Evolutionary conservation across 2,329 filamentous ascomycete genomes (phyloP), one percentile per base, ranked within the genome.

Genomic region (Microsporum canis): DNA sequence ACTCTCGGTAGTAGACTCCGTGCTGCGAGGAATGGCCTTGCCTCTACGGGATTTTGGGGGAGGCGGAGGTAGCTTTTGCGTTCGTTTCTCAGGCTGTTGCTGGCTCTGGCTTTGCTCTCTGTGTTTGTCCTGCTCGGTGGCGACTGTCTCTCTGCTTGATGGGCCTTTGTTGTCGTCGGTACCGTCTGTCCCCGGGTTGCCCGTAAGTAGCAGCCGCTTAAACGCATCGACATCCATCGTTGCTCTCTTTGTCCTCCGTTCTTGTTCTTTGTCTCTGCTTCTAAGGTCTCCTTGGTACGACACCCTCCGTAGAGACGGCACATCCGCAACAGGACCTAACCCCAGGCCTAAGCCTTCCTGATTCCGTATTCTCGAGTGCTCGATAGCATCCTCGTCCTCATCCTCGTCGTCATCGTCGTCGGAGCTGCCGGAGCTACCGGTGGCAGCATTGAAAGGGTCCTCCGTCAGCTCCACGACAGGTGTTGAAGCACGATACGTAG

Each of bases 1-100:
- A 23, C 17, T 23, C 69, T 17, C 3, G 68, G 64, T 17, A 43
- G 39, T 43, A 17, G 39, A 43, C 39, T 71, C 64, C 34, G 73
- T 65, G 65, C 71, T 70, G 61, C 60, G 71, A 65, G 80, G 84
- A 65, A 92, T 87, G 17, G 86, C 79, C 72, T 87, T 91, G 3
- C 89, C 89, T 74, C 91, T 88, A 60, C 88, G 84, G 58, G 87
- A 90, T 69, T 82, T 89, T 8, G 88, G 88, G 5, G 87, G 87
- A 3, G 88, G 88, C 38, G 39, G 58, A 39, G 39, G 38, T 14
- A 12, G 55, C 31, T 57, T 57, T 27, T 31, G n/a, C n/a, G 47
- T 3, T 29, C 47, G 47, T 53, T 47, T 47, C 5, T 47, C 43
- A 8, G 14, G 6, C 43, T 33, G 1, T 34, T 38, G n/a, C 34